Base-by-base conservation (phyloP, 192 early-diverging fungal species). In the Spizellomyces sp. region DNA sequence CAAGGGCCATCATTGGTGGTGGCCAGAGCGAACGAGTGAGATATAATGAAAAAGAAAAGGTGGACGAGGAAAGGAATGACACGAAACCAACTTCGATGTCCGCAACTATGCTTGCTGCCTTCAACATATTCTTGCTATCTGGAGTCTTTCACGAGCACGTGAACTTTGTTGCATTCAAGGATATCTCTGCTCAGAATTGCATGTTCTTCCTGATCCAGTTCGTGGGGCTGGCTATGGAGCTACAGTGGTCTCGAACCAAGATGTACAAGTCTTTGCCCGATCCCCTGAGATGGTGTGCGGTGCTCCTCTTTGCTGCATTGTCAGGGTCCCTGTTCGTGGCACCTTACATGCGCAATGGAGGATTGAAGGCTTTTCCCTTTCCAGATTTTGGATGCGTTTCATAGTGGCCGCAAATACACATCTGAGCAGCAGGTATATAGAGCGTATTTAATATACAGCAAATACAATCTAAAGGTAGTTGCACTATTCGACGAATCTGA, bases 121-220 rank as follows among this genome's bases (percentile, higher is more conserved):
- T 70, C 44, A 44, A 10, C 6, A 50, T 70, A 6, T 70, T 70
- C 27, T n/a, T 70, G 21, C 15, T 70, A 60, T 63, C 58, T 1
- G 69, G 69, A 8, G 22, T 70, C 9, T 62, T 70, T 48, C 69
- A 70, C 69, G 69, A 70, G 19, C 8, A 22, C 43, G 58, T 70
- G 3, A 70, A 70, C 36, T 62, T 36, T 14, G n/a, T 17, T 19
- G 21, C 45, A 45, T 62, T 60, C n/a, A 47, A 52, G 27, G 45
- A 17, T 0, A 9, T 15, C 6, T 62, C 69, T 8, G 15, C 44
- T 2, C n/a, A 15, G 7, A 70, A 48, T 7, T 48, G 27, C 4
- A 9, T 70, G 6, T 70, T 70, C 45, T 70, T 70, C 58, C 12
- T 62, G 45, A 12, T 70, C 19, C 69, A 70, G 48, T 65, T 44